Evolutionary conservation across 306 rosid species (phyloP), one percentile per base, ranked within the genome.

Genomic region (Cicer chorassanicum): DNA sequence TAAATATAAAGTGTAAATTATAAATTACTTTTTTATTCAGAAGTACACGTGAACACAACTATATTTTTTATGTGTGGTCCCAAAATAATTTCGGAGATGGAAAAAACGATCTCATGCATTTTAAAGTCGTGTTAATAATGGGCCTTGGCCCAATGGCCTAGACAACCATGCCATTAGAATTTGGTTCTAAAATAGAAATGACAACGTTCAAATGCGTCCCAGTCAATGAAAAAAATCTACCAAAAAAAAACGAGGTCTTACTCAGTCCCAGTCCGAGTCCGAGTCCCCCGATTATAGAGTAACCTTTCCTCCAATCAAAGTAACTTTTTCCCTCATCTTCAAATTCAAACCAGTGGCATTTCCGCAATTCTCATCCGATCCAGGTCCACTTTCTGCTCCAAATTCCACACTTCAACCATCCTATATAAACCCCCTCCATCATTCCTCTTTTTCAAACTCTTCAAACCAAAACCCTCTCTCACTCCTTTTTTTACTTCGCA

Each of bases 331-430:
- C 82, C 85, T 76, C 90, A 82, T 36, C 85, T 78, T 82, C 69
- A 65, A 87, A 73, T 87, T 86, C 92, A 87, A 89, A 88, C 2
- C 1, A 70, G 81, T 84, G 96, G 91, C 82, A 83, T 13, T 83
- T 42, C 7, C 73, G 92, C 49, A 86, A 88, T 63, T 74, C 6
- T 0, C 0, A 1, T 1, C 80, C 78, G 90, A 90, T 90, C 92
- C 87, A 81, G 39, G 86, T 75, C 88, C 56, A 43, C n/a, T 68
- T 69, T n/a, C 1, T 5, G 9, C 53, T 10, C 21, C 19, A 3
- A 6, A 38, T 18, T 14, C 78, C 21, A 72, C 49, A 3, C 40
- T 56, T 86, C 82, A 62, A 77, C 38, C n/a, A 10, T 76, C 12
- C 78, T 82, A 77, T 82, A 80, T 67, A 70, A 41, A 44, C 12